Evolutionary conservation across 2,329 filamentous ascomycete species (phyloP), one percentile per base, ranked within the genome.

Genomic region (Ophiocordyceps australis): DNA sequence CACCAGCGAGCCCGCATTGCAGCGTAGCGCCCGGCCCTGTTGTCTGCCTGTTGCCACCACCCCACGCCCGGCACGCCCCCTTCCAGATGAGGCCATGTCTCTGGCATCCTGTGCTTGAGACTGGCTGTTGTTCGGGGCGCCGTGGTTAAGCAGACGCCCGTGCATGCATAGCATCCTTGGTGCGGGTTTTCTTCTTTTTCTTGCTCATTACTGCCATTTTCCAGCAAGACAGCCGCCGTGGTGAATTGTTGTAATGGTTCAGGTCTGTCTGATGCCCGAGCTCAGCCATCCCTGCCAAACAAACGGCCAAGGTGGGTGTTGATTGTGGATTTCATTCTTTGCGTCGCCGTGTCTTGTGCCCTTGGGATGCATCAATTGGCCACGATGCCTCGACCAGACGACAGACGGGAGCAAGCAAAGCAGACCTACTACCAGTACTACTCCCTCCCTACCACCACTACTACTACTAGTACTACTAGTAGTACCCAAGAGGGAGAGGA

Each of bases 181-280:
- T n/a, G n/a, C n/a, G n/a, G n/a, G 17, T 19, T 10, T 19, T 10
- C 17, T 19, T 42, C 41, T 41, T 36, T 37, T 38, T 42, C 44
- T 35, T 39, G 43, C 45, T 42, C 30, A 43, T 37, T 22, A 21
- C 24, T 31, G 27, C 30, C 37, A 40, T 33, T 34, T 27, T 35
- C 35, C 30, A 32, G 34, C 38, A 44, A 35, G 38, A 37, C 33
- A 33, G 33, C 33, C 20, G 23, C 19, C 14, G 20, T 27, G 26
- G 16, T 24, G 21, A 14, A 16, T 19, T 22, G 24, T 11, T 18
- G 16, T 17, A 25, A 25, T 25, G 23, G 23, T 24, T 24, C 23
- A 24, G 23, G 23, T 17, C 25, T 22, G 15, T 22, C 18, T 27
- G 25, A 20, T 19, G 18, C 25, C 15, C 25, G 16, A 18, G 25